Base-by-base conservation (phyloP, 306 rosid genomes). In the Cyclanthera cordifolia region DNA sequence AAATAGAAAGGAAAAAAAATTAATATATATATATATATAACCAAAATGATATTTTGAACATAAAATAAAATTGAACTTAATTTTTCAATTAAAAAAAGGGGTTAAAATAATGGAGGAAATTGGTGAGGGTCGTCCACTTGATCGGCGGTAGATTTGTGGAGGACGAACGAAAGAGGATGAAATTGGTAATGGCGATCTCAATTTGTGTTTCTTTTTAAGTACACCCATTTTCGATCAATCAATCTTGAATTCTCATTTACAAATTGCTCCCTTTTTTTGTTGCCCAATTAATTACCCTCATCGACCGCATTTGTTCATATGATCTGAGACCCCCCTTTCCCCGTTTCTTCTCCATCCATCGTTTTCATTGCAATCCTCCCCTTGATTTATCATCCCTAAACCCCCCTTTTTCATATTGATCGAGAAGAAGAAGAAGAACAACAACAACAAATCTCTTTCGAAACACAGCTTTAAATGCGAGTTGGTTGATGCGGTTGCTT, bases 401-500 rank as follows among this genome's bases (percentile, higher is more conserved):
- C 46, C 67, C n/a, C n/a, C n/a, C n/a, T 28, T 48, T n/a, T 34
- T 34, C 10, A 34, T 60, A 34, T 60, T 24, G 15, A 60, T 25
- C 48, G 15, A 34, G 0, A 57, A 28, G 4, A 2, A 28, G n/a
- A n/a, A n/a, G n/a, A n/a, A n/a, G n/a, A n/a, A n/a, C n/a, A 28
- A 28, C 32, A 28, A 2, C 3, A 28, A 28, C 1, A 7, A 28
- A 32, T 2, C 66, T n/a, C 24, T 28, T 30, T 57, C 65, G 30
- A 61, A 3, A 34, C 6, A 15, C 46, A 77, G 91, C 96, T 72
- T 85, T 93, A 83, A 87, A 89, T 93, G 98, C 83, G 82, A 83
- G 86, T 83, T 87, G 91, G 96, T 89, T 79, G 95, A 83, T 78
- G 73, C 53, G 76, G 74, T 81, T 59, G 76, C 82, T 66, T 59